Evolutionary conservation across 345 rosid species (phyloP), one percentile per base, ranked within the genome.

Genomic region (Erucastrum elatum): DNA sequence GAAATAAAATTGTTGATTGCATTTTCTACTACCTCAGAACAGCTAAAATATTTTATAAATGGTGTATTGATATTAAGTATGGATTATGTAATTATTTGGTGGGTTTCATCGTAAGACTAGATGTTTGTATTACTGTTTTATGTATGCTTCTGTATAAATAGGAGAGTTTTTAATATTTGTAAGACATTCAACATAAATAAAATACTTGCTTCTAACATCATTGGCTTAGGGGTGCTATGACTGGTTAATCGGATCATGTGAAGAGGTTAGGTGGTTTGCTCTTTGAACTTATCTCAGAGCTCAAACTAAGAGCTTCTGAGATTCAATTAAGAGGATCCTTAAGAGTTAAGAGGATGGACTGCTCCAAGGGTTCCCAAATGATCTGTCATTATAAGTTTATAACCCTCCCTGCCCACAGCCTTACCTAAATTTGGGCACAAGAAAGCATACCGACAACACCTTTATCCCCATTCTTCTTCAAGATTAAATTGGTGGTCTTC

Each of bases 401-500:
- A 82, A 82, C 72, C 87, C 86, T 9, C 53, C 80, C 0, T 87
- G 87, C 33, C 89, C 89, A 13, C 72, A 83, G 73, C 87, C 87
- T 34, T 84, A 84, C 58, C 29, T 76, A 56, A 74, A 83, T n/a
- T 31, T 82, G 63, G 87, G 87, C 11, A 33, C 83, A 25, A 68
- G 69, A 15, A 71, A n/a, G 37, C 89, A 84, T 74, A 15, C 76
- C 1, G 81, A 87, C 58, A 71, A 68, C 60, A 51, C 30, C 13
- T 75, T 86, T 64, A 39, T 87, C 30, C 84, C 87, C 29, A 51
- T 83, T 30, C 86, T 84, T 73, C 81, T 79, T 37, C 90, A 87
- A 51, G 88, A 87, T 64, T 64, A 80, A 11, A 78, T 84, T 0
- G 89, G 90, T 12, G 90, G 90, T 35, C 85, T 87, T 53, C 86